Conservation (phyloP, 345 rosid species). For the Mallotus nudiflorus region DNA sequence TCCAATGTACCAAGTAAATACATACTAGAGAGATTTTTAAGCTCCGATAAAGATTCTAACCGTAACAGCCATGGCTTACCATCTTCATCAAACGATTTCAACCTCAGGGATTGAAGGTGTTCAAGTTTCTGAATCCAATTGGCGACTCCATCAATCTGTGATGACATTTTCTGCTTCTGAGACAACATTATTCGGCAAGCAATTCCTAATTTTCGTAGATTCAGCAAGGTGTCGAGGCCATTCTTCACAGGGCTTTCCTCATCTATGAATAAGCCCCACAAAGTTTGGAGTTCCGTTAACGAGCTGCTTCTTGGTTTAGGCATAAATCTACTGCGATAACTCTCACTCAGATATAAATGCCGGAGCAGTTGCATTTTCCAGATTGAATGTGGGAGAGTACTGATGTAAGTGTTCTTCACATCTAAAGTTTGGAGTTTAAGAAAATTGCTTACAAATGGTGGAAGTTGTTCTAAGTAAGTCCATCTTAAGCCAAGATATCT, state of each 20-base stretch:
- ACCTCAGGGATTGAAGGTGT: constrained; percentile 8
- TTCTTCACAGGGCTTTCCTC: constrained; percentile 4
- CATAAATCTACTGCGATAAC: neutral
- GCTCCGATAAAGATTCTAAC: too few relatives aligned
- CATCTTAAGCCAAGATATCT: constrained; percentile 14
- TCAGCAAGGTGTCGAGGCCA: constrained; percentile 11
- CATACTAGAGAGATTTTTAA: too few relatives aligned
- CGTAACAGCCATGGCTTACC: too few relatives aligned
- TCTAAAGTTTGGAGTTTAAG: constrained; percentile 16
- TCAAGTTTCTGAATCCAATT: neutral
- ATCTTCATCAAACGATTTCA: constrained; percentile 5
- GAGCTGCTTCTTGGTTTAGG: neutral
- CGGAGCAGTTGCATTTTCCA: constrained; percentile 18
- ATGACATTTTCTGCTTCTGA: neutral
- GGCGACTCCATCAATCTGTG: neutral
- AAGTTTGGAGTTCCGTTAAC: constrained; percentile 4
- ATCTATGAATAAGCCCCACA: constrained; percentile 18
- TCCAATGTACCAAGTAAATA: too few relatives aligned
- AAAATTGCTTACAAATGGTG: neutral
- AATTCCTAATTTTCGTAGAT: constrained; percentile 13
- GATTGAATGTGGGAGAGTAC: neutral
- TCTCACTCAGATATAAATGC: constrained; percentile 12
- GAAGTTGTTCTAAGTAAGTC: constrained; percentile 19
- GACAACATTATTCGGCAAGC: neutral
- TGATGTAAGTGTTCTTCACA: constrained; percentile 16